Base-by-base conservation (phyloP, 2,329 filamentous ascomycete species). In the Cylindrodendrum hubeiense region DNA sequence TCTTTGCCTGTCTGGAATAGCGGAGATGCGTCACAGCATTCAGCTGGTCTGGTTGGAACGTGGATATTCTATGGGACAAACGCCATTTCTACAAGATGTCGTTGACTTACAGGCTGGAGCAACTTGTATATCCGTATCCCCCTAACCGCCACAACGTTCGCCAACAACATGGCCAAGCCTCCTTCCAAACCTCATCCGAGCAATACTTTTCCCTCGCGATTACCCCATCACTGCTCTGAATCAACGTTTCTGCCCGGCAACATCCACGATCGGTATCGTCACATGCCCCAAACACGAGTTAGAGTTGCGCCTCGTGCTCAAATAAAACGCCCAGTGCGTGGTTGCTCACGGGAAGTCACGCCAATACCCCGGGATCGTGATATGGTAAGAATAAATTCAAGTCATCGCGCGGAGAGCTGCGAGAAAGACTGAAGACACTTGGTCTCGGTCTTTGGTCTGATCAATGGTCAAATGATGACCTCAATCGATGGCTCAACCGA, bases 261-360 rank as follows among this genome's bases (percentile, higher is more conserved):
- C 64, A 47, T 68, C 60, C 58, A 63, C 57, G 63, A 49, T 41
- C 43, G 63, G 54, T 37, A 55, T 51, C 57, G 34, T 52, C 57
- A 44, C 49, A 63, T 30, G 24, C 41, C 47, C 67, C 55, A 57
- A 50, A 67, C 58, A 21, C 55, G n/a, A 55, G 26, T 60, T 60
- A 60, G 50, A 59, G 46, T 62, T 63, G 61, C 56, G 57, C 65
- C 67, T 69, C 67, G 68, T 73, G 70, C 70, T 73, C 67, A 66
- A 63, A 66, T 49, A 50, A 60, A 64, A 37, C 33, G 56, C 26
- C 55, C 33, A 63, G 22, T 51, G 26, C 26, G 30, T 66, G 47
- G 60, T 54, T 61, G n/a, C 46, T 66, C 33, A 49, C 58, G 58
- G 55, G 21, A 50, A 69, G 53, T 60, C 56, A 65, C 51, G 57